Base-by-base conservation (phyloP, 1,284 basidiomycete species). In the Puccinia sorghi region DNA sequence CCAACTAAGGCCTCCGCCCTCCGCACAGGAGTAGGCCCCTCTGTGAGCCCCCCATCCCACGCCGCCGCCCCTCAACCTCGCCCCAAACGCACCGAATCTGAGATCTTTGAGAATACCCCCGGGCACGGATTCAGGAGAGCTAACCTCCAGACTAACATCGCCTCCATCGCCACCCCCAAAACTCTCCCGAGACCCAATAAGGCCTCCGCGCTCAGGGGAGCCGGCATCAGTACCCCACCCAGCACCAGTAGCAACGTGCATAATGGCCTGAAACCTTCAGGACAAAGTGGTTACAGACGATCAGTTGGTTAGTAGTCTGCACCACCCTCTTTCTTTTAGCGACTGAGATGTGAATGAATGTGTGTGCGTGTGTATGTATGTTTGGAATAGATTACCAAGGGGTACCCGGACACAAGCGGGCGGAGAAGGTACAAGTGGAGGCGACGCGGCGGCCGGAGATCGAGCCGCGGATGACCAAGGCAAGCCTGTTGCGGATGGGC, bases 81-180 rank as follows among this genome's bases (percentile, higher is more conserved):
- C 27, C 37, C 43, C 22, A 48, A 50, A 11, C 59, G 46, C n/a
- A 74, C 56, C n/a, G 56, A 74, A 27, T 46, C 56, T 27, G 17
- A 59, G 9, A 74, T 74, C 54, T 74, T 74, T 48, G 56, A 63
- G 50, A 63, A 74, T 56, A 74, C 72, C 25, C 72, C 72, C 25
- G 72, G 72, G 12, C 72, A 74, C 61, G 57, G 56, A 3, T 74
- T 74, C 57, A 59, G 72, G n/a, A 46, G 72, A 59, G 57, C 56
- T 25, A 48, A 46, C 7, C 57, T 74, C 17, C 46, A 71, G 22
- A 54, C 52, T 32, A 41, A 46, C 13, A 63, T 74, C 25, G 41
- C 72, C 27, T 61, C 56, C 8, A 63, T 74, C 25, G 72, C 72
- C 22, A 11, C 57, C 27, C 72, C 72, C 1, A 63, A 59, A 50